These are phyloP conservation scores for Lactarius hatsudake DNA, from an alignment of 768 basidiomycete species.

Conservation along the genomic window DNA sequence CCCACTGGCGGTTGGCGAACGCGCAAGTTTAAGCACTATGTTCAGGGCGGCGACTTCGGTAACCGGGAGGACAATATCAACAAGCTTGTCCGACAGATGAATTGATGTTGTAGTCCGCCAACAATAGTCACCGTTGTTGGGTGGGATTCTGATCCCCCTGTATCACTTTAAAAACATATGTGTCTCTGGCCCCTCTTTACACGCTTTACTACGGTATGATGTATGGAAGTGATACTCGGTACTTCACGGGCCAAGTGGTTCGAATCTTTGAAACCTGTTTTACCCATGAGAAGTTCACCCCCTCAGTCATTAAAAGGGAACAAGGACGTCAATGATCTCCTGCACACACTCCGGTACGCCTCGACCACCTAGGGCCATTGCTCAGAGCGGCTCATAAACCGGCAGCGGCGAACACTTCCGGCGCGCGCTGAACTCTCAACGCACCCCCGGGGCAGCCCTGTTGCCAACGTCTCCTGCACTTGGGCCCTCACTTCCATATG, in stretches of 20 bases:
- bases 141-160: constrained; percentile 12
- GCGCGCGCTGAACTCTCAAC: constrained; percentile 53
- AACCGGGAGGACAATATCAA: constrained; percentile 97
- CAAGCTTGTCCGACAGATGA: constrained; percentile 95
- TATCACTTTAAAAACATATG: constrained; percentile 35
- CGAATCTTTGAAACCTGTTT: not conserved
- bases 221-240: constrained; percentile 13
- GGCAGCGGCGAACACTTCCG: constrained; percentile 70
- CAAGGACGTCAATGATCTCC: constrained; percentile 43
- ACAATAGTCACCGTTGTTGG: constrained; percentile 13
- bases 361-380: not conserved
- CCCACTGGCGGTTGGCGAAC: constrained; percentile 97
- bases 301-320: constrained; percentile 4
- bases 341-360: constrained; percentile 52
- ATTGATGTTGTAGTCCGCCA: constrained; percentile 41
- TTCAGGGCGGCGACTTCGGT: constrained; percentile 97
- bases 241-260: not conserved
- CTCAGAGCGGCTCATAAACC: constrained; percentile 12
- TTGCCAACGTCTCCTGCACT: not conserved
- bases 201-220: constrained; percentile 14
- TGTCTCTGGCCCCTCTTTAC: constrained; percentile 25
- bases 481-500: constrained; percentile 24
- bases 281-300: constrained; percentile 5
- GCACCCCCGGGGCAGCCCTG: constrained; percentile 22
- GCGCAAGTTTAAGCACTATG: constrained; percentile 96